Base-by-base conservation (phyloP, 1,284 basidiomycete species). In the Golubevia sp. region DNA sequence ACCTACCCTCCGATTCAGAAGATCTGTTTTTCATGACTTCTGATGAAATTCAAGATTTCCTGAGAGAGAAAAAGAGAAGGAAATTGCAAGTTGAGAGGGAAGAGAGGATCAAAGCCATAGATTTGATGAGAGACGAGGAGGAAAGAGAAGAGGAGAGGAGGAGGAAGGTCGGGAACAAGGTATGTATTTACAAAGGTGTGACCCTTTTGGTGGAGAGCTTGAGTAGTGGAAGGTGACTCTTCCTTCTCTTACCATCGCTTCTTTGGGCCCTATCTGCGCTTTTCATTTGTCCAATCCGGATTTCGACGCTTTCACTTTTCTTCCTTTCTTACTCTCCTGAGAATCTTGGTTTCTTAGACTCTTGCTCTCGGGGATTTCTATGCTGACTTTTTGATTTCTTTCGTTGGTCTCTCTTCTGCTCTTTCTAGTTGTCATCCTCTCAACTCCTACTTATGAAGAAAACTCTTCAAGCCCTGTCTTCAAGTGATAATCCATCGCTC, bases 1-100 rank as follows among this genome's bases (percentile, higher is more conserved):
- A 92, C 75, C 86, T 93, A 0, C 90, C 92, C 2, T 93, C 92
- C 0, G 92, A 94, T 74, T 80, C 88, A 0, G 92, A 93, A 84
- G 91, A 93, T 68, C 90, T 88, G 0, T 94, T 92, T 83, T 91
- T 91, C 83, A 87, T 93, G 64, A 87, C 88, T 0, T 87, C 88
- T 0, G 85, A 87, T 20, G 92, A 93, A 73, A 85, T 86, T 2
- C 88, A 89, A 15, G 90, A 91, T 63, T 89, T 89, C 67, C 86
- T 86, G 21, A 86, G 88, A 7, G 87, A 89, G 34, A 92, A 92
- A 79, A 88, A 90, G 44, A 85, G 89, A 27, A 86, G 86, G 2
- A 76, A 89, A 55, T 86, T 93, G 34, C 89, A 91, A 23, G 85
- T 85, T 23, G 85, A 87, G 20, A 84, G 90, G 49, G 88, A 90